Conservation (phyloP, 2,329 filamentous ascomycete species). For the Penicillium sp. region DNA sequence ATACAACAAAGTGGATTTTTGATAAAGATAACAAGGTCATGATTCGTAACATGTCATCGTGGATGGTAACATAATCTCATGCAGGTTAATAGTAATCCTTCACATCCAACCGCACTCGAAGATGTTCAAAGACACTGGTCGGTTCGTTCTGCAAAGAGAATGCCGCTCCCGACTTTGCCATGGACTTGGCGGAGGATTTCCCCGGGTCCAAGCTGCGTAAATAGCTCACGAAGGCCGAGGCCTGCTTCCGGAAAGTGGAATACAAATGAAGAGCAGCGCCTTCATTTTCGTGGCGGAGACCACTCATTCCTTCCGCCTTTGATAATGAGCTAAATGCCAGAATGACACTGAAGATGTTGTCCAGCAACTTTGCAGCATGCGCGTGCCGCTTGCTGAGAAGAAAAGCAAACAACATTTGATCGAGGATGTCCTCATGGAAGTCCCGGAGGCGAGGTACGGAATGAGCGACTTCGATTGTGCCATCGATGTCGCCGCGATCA, state of each 20-base stretch:
- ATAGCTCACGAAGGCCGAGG: conserved; percentile 71
- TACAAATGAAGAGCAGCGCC: conserved; percentile 57
- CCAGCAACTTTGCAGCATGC: conserved; percentile 68
- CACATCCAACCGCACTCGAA: conserved; percentile 70
- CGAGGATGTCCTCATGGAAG: conserved; percentile 70
- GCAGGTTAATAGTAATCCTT: conserved; percentile 59
- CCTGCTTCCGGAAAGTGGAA: conserved; percentile 65
- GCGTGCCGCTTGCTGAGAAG: conserved; percentile 73
- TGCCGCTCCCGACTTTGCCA: conserved; percentile 24
- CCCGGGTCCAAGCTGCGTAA: conserved; percentile 66
- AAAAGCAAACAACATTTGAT: conserved; percentile 71
- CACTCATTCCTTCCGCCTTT: conserved; percentile 38
- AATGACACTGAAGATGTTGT: conserved; percentile 73
- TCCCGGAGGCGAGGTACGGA: conserved; percentile 67
- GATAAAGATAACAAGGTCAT: neutral
- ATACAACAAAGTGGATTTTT: neutral
- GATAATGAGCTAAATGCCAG: conserved; percentile 61
- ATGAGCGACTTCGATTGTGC: conserved; percentile 50
- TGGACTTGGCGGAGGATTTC: conserved; percentile 49
- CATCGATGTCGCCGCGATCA: conserved; percentile 44
- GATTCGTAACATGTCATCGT: neutral
- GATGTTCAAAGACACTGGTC: conserved; percentile 63
- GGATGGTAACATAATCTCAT: neutral
- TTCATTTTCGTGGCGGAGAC: conserved; percentile 39
- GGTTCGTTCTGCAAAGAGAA: conserved; percentile 38